Evolutionary conservation across 2,329 filamentous ascomycete genomes (phyloP), one percentile per base, ranked within the genome.

Genomic region (Rhynchosporium secalis): DNA sequence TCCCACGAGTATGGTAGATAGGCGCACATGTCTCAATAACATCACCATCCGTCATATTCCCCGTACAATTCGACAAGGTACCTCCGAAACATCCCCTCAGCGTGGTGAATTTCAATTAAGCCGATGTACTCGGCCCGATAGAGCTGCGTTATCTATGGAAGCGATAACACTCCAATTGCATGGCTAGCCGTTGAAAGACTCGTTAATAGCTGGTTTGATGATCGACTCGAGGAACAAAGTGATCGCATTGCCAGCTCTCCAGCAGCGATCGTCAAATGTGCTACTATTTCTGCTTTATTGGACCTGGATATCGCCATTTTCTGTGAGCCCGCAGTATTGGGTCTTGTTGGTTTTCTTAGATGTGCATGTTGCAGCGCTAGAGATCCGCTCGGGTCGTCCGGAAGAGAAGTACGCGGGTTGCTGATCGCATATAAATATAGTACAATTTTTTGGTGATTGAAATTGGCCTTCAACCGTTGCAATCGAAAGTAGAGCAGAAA

Each of bases 61-160:
- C 51, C 9, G 36, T 54, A 41, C 51, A 54, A 20, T 54, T 54
- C 20, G 51, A 54, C 51, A 29, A 40, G 3, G 51, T 28, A 1
- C 51, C 51, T 9, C 28, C 33, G 20, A 54, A 54, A 33, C 51
- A 54, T 12, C 36, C 2, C 20, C 40, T 54, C 8, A 41, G 20
- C n/a, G 51, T 54, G n/a, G 51, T 54, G 33, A 54, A 54, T 3
- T 41, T 54, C 36, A 54, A 12, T 10, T 54, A 54, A 38, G 51
- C 51, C 9, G 36, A 54, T 12, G 4, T 29, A 3, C n/a, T n/a
- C 9, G 51, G 51, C 20, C 28, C 51, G 4, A 54, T 26, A 26
- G 33, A 20, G n/a, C 51, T 10, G 33, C 28, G 12, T 40, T 40
- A 5, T 54, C 36, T n/a, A 54, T 41, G 12, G 36, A 9, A 6